phyloP scores from a whole-genome alignment of 2,329 filamentous ascomycete species.

The Fusarium sp. region DNA sequence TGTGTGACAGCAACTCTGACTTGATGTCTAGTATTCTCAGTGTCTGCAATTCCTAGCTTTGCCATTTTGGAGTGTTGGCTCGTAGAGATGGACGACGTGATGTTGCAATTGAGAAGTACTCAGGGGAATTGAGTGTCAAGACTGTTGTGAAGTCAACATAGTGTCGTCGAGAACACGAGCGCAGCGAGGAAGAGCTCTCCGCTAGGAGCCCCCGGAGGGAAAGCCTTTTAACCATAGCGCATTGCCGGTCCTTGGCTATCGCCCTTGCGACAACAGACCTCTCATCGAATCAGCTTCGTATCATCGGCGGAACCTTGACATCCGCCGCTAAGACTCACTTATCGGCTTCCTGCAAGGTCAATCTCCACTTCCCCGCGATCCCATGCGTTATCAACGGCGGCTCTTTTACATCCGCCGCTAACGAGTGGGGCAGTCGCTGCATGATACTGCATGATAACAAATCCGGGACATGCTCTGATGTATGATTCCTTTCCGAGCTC shows the following conservation, averaged over 20 bases:
- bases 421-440: background rate
- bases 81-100: background rate
- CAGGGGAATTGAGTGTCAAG: background rate
- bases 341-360: background rate
- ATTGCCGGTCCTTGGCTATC: background rate
- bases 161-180: conserved; percentile 33
- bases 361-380: background rate
- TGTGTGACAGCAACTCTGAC: conserved; percentile 33
- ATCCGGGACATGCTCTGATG: too few relatives aligned
- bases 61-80: background rate
- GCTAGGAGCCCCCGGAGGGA: background rate
- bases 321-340: conserved; percentile 4
- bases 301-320: background rate
- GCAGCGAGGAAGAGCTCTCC: conserved; percentile 2
- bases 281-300: background rate
- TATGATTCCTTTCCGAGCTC: background rate
- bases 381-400: background rate
- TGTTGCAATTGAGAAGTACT: background rate
- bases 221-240: background rate
- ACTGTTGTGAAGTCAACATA: too few relatives aligned
- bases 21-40: background rate
- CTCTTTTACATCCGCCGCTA: background rate
- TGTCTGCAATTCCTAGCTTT: background rate
- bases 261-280: background rate
- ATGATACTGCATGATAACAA: background rate